Conservation (phyloP, 345 rosid genomes). For the Eucalyptus grandis region DNA sequence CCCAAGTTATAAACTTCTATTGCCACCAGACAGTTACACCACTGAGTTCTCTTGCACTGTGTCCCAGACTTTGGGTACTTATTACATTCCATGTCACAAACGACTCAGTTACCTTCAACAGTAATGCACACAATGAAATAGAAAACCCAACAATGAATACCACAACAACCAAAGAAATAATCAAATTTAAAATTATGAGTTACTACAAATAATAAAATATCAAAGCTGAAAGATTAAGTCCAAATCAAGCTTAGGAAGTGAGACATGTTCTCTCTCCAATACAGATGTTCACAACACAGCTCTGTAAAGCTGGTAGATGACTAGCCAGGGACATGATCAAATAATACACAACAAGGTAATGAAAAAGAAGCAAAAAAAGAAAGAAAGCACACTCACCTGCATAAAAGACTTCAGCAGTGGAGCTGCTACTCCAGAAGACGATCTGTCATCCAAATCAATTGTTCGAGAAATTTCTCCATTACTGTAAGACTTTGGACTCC, state of each 20-base stretch:
- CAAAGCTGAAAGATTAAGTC: neutral
- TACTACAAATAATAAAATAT: neutral
- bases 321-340: neutral
- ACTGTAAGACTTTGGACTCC: constrained; percentile 52
- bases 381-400: constrained; percentile 40
- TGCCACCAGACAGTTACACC: neutral
- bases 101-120: neutral
- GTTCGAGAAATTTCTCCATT: constrained; percentile 62
- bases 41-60: neutral
- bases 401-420: constrained; percentile 86
- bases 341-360: neutral
- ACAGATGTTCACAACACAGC: neutral
- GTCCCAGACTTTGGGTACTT: neutral
- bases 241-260: neutral
- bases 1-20: neutral
- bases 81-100: neutral
- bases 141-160: neutral
- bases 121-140: neutral
- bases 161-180: neutral
- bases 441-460: constrained; percentile 50
- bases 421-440: constrained; percentile 74
- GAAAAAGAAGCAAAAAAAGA: neutral
- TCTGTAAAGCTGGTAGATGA: neutral
- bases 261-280: neutral
- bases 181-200: neutral